These are phyloP conservation scores for Penicillium parvum DNA, from an alignment of 495 filamentous ascomycete species.

Conservation along the genomic window DNA sequence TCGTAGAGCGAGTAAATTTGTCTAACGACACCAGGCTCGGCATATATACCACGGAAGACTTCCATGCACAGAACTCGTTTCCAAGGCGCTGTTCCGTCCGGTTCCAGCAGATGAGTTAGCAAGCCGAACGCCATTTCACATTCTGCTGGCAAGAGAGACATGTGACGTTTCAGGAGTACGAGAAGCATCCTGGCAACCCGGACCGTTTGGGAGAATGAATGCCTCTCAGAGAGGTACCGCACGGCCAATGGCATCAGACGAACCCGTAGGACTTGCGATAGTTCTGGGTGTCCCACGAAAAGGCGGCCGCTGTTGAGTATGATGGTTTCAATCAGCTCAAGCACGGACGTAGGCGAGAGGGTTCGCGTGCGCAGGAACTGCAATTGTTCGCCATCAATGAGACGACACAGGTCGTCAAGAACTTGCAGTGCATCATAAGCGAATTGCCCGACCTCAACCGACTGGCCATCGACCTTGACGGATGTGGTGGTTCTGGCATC, in stretches of 20 bases:
- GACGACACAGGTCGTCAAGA: constrained; percentile 83
- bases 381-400: constrained; percentile 77
- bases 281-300: constrained; percentile 73
- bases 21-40: constrained; percentile 70
- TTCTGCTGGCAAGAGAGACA: constrained; percentile 68
- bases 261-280: constrained; percentile 71
- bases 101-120: constrained; percentile 85
- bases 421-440: constrained; percentile 84
- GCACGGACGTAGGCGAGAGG: constrained; percentile 72
- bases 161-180: constrained; percentile 69
- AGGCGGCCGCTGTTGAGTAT: constrained; percentile 78
- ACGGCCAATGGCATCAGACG: constrained; percentile 79
- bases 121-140: constrained; percentile 80
- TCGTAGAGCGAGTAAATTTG: constrained; percentile 81
- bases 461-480: constrained; percentile 50
- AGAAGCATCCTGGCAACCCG: constrained; percentile 78
- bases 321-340: constrained; percentile 89
- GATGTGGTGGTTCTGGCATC: constrained; percentile 30
- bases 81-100: constrained; percentile 72
- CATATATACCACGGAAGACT: constrained; percentile 76
- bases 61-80: constrained; percentile 89
- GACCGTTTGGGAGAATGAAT: constrained; percentile 77
- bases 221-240: constrained; percentile 69
- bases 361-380: constrained; percentile 72
- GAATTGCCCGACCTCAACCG: constrained; percentile 62